Conservation (phyloP, 179 eudicot genomes). For the Camellia oleifera region DNA sequence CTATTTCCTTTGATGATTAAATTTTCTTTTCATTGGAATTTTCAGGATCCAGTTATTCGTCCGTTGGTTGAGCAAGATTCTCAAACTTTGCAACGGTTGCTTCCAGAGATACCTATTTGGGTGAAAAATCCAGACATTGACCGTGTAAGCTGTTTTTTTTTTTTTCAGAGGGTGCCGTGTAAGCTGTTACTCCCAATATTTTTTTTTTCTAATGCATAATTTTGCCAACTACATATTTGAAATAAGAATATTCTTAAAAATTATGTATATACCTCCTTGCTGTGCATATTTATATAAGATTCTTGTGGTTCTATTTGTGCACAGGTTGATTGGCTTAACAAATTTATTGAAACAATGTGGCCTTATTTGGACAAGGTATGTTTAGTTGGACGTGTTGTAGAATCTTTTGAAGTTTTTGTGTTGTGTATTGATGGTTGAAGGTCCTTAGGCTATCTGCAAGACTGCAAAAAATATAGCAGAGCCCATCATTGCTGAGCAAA, state of each 20-base stretch:
- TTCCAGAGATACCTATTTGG: conserved; percentile 76
- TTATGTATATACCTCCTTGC: background rate
- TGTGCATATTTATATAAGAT: background rate
- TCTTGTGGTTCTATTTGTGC: conserved; percentile 13
- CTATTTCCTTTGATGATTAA: background rate
- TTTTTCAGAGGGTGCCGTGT: conserved; percentile 18
- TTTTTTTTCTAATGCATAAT: background rate
- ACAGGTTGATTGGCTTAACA: conserved; percentile 96
- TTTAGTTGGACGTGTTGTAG: conserved; percentile 8
- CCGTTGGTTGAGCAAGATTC: conserved; percentile 71
- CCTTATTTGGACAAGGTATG: conserved; percentile 92
- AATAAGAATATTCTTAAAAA: background rate
- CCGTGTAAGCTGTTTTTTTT: conserved; percentile 34
- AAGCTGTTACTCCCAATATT: conserved; percentile 6
- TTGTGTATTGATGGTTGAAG: conserved; percentile 13
- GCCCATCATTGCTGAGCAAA: conserved; percentile 88
- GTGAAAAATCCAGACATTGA: conserved; percentile 71
- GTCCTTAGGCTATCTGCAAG: conserved; percentile 68
- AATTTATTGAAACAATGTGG: conserved; percentile 81
- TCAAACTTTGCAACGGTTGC: conserved; percentile 31
- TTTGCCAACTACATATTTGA: background rate
- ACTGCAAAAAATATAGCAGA: conserved; percentile 66
- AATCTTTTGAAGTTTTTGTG: background rate
- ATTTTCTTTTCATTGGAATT: background rate
- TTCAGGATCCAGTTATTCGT: conserved; percentile 67